These are phyloP conservation scores for Euphorbia celastroides DNA, from an alignment of 441 rosid species.

Conservation along the genomic window DNA sequence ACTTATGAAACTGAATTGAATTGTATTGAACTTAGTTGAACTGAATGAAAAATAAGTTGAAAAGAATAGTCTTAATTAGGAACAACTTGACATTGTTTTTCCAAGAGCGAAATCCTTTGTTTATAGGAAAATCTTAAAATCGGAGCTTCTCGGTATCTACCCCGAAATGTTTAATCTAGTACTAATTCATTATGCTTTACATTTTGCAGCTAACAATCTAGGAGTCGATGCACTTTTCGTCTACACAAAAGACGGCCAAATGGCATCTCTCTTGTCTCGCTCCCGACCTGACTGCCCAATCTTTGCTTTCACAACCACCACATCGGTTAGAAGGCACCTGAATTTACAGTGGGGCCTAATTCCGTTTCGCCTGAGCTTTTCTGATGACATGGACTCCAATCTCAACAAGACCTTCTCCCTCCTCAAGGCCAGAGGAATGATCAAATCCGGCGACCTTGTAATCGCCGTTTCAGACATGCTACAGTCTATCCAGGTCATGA, in stretches of 20 bases:
- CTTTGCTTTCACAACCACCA: slow-evolving; percentile 76
- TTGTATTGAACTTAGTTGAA: too few species aligned
- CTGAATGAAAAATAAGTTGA: too few species aligned
- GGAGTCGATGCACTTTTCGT: slow-evolving; percentile 92
- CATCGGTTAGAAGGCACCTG: slow-evolving; percentile 77
- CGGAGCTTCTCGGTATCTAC: too few species aligned
- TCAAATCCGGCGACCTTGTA: slow-evolving; percentile 94
- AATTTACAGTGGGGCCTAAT: slow-evolving; percentile 97
- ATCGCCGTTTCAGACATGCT: slow-evolving; percentile 92
- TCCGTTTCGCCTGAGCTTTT: slow-evolving; percentile 87
- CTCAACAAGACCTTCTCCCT: slow-evolving; percentile 85
- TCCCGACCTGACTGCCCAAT: slow-evolving; percentile 98
- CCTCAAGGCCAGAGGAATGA: slow-evolving; percentile 94
- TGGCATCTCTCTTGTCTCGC: slow-evolving; percentile 89
- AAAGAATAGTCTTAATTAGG: too few species aligned
- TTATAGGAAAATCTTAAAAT: too few species aligned
- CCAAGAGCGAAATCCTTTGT: too few species aligned
- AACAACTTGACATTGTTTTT: too few species aligned
- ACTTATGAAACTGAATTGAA: too few species aligned
- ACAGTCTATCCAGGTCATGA: slow-evolving; percentile 95
- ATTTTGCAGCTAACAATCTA: slow-evolving; percentile 79
- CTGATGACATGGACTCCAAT: slow-evolving; percentile 93
- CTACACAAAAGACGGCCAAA: slow-evolving; percentile 84
- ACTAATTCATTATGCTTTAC: slow-evolving; percentile 5
- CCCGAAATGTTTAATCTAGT: background rate